These are phyloP conservation scores for Cantharellus anzutake DNA, from an alignment of 768 basidiomycete species.

Conservation along the genomic window DNA sequence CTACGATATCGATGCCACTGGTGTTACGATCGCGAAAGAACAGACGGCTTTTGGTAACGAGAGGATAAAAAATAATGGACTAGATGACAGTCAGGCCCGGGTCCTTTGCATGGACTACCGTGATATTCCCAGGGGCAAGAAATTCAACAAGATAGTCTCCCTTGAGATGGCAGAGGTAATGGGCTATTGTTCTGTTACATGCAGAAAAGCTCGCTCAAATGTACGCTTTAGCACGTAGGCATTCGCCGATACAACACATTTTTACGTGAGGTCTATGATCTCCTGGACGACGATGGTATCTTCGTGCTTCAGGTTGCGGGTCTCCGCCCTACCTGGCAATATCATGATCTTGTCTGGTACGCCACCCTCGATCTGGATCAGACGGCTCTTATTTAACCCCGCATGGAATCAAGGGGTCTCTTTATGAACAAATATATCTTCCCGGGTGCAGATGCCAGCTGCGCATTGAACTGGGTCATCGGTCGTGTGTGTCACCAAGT, in stretches of 20 bases:
- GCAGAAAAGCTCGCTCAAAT: not conserved
- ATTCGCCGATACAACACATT: conserved; percentile 80
- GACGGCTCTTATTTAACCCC: not conserved
- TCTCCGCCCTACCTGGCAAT: conserved; percentile 90
- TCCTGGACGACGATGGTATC: conserved; percentile 85
- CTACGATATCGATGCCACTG: conserved; percentile 89
- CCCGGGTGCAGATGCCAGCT: conserved; percentile 94
- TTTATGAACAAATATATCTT: conserved; percentile 99
- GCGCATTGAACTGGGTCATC: conserved; percentile 91
- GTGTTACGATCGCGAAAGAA: conserved; percentile 80
- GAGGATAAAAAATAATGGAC: conserved; percentile 65
- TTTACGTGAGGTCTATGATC: conserved; percentile 78
- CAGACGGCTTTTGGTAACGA: conserved; percentile 87
- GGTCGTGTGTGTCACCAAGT: conserved; percentile 29
- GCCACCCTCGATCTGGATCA: conserved; percentile 4
- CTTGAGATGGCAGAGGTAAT: conserved; percentile 94
- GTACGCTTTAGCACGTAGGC: conserved; percentile 58
- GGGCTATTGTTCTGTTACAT: not conserved
- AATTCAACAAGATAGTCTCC: conserved; percentile 89
- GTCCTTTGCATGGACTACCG: conserved; percentile 89
- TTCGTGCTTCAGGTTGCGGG: conserved; percentile 98
- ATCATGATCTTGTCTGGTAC: conserved; percentile 89
- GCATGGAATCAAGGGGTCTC: conserved; percentile 39
- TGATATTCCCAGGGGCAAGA: conserved; percentile 54
- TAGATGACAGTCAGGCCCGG: conserved; percentile 52